Conservation (phyloP, 768 basidiomycete species). For the Rhizopogon roseolus region DNA sequence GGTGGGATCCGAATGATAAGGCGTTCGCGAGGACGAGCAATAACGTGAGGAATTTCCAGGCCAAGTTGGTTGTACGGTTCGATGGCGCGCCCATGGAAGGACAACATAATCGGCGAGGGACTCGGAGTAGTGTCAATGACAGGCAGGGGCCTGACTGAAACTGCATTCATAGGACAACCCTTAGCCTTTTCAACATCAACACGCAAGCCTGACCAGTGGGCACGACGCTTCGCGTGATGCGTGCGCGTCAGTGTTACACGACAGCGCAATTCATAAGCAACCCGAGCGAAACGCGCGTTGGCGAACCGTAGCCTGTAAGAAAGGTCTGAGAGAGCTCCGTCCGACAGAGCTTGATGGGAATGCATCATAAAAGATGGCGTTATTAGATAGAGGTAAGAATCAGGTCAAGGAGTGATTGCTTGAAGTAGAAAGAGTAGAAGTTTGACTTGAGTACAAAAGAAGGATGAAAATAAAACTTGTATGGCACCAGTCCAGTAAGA, state of each 20-base stretch:
- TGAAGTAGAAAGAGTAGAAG: neutral
- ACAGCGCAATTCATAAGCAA: conserved; percentile 35
- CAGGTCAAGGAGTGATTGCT: neutral
- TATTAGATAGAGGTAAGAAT: conserved; percentile 1
- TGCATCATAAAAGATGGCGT: neutral
- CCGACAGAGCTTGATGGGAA: conserved; percentile 15
- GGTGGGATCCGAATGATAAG: conserved; percentile 4
- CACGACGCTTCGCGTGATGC: conserved; percentile 45
- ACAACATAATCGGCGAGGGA: neutral
- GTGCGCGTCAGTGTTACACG: conserved; percentile 26
- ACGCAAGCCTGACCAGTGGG: conserved; percentile 36
- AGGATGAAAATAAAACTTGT: neutral
- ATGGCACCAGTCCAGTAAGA: conserved; percentile 2
- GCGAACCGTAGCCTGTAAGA: conserved; percentile 35
- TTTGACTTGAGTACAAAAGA: conserved; percentile 2
- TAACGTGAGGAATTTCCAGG: conserved; percentile 5
- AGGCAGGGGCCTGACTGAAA: conserved; percentile 38
- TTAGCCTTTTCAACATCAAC: conserved; percentile 40
- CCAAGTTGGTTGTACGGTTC: neutral
- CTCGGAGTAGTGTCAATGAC: conserved; percentile 25
- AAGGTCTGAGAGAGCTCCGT: conserved; percentile 29
- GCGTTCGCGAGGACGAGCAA: neutral
- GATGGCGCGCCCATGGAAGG: neutral
- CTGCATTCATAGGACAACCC: conserved; percentile 30
- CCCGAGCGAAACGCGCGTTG: conserved; percentile 34